Conservation (phyloP, 306 rosid species). For the Luffa acutangula region DNA sequence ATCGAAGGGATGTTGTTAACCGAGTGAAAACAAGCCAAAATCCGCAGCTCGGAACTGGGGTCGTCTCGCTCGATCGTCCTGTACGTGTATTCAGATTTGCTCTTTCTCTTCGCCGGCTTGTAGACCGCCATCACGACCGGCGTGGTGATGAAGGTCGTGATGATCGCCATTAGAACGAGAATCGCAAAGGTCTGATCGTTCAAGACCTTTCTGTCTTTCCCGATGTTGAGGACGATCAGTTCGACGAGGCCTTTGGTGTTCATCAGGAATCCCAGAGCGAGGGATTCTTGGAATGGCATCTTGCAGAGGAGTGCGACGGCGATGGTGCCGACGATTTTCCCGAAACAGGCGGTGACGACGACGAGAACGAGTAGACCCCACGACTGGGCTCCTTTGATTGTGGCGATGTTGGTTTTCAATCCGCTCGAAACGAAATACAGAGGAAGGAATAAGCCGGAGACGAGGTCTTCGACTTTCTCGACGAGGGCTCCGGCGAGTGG, state of each 20-base stretch:
- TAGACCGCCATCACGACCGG: slow-evolving; percentile 59
- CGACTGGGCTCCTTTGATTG: slow-evolving; percentile 67
- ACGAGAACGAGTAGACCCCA: slow-evolving; percentile 84
- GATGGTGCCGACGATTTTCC: slow-evolving; percentile 66
- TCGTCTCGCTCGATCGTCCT: slow-evolving; percentile 46
- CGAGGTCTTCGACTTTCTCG: slow-evolving; percentile 92
- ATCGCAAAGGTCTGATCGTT: slow-evolving; percentile 86
- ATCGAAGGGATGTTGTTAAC: slow-evolving; percentile 51
- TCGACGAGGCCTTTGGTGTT: slow-evolving; percentile 90
- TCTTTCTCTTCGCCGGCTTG: slow-evolving; percentile 47
- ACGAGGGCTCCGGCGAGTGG: slow-evolving; percentile 63
- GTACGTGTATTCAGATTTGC: slow-evolving; percentile 31
- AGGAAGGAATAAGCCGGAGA: slow-evolving; percentile 75
- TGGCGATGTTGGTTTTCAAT: slow-evolving; percentile 67
- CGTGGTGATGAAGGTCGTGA: slow-evolving; percentile 81
- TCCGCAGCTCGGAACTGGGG: slow-evolving; percentile 38
- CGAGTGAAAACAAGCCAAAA: slow-evolving; percentile 59
- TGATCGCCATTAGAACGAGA: slow-evolving; percentile 86
- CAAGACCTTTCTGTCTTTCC: slow-evolving; percentile 83
- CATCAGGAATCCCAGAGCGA: slow-evolving; percentile 80
- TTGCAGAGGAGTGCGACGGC: slow-evolving; percentile 42
- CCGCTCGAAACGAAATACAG: slow-evolving; percentile 86
- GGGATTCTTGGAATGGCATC: slow-evolving; percentile 47
- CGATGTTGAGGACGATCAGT: slow-evolving; percentile 84
- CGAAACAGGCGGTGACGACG: slow-evolving; percentile 58